A percentile compares a stretch with the other conserved stretches of the same genome.
These are phyloP conservation scores for Aspergillus uvarum DNA, from an alignment of 2,329 filamentous ascomycete species.

Conservation along the genomic window DNA sequence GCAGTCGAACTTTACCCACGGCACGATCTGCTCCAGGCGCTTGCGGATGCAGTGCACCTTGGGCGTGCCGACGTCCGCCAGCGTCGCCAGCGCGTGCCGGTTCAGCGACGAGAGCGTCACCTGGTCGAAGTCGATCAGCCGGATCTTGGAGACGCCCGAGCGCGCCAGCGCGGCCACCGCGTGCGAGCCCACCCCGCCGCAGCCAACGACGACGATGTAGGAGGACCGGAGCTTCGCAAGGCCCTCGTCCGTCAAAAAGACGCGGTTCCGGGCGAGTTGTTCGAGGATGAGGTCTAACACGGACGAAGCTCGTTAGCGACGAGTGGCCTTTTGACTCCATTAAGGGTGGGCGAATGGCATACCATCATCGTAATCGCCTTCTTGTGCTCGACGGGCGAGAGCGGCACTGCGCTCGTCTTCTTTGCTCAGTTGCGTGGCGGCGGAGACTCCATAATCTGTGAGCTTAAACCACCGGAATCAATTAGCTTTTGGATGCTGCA, in stretches of 20 bases:
- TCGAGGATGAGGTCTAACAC: conserved; percentile 78
- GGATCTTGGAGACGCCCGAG: conserved; percentile 82
- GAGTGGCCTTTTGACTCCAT: too few relatives aligned
- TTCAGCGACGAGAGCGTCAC: conserved; percentile 93
- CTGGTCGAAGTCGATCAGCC: conserved; percentile 95
- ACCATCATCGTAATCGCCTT: conserved; percentile 66
- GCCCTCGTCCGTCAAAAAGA: conserved; percentile 82
- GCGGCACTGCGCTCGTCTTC: conserved; percentile 61
- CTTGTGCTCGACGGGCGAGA: conserved; percentile 59
- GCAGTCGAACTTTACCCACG: conserved; percentile 89
- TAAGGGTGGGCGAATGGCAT: neutral
- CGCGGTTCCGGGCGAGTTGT: conserved; percentile 87
- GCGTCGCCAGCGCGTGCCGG: conserved; percentile 89
- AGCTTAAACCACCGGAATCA: conserved; percentile 41
- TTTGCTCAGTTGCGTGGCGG: conserved; percentile 35
- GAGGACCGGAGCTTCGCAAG: conserved; percentile 74
- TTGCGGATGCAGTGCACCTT: conserved; percentile 85
- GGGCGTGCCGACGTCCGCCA: conserved; percentile 87
- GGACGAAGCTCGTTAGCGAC: too few relatives aligned
- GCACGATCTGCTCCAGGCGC: conserved; percentile 79
- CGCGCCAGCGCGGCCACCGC: conserved; percentile 80
- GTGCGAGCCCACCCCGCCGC: conserved; percentile 93
- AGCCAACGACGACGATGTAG: conserved; percentile 87
- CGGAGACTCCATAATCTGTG: conserved; percentile 50
- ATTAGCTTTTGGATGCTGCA: conserved; percentile 33